Percentiles rank a stretch among this genome's conserved stretches.
Conservation (phyloP, 2,329 filamentous ascomycete species). For the Fusarium virguliforme region DNA sequence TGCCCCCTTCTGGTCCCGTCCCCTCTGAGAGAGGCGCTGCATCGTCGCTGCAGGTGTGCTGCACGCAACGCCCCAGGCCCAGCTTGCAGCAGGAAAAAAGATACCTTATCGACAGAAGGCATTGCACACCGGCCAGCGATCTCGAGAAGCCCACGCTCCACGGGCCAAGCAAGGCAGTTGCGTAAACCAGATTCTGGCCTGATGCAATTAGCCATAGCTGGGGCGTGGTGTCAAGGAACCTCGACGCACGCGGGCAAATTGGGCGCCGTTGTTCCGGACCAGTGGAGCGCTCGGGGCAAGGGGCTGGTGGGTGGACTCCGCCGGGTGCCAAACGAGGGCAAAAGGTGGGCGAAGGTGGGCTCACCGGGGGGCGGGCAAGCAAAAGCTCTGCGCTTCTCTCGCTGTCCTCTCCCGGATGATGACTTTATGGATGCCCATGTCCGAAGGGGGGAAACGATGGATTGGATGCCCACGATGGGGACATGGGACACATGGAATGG, state of each 20-base stretch:
- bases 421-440: slow-evolving; percentile 15
- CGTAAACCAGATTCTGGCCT: slow-evolving; percentile 52
- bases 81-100: slow-evolving; percentile 16
- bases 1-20: too few relatives aligned
- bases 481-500: slow-evolving; percentile 24
- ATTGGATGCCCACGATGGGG: slow-evolving; percentile 16
- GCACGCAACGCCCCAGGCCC: slow-evolving; percentile 11
- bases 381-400: too few relatives aligned
- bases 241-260: slow-evolving; percentile 49
- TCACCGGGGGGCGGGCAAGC: too few relatives aligned
- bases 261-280: slow-evolving; percentile 48
- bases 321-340: slow-evolving; percentile 41
- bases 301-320: slow-evolving; percentile 31
- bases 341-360: slow-evolving; percentile 47
- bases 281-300: slow-evolving; percentile 51
- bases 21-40: slow-evolving; percentile 26
- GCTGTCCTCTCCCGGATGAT: slow-evolving; percentile 17
- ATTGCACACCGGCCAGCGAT: not conserved
- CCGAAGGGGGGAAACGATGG: not conserved
- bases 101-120: slow-evolving; percentile 36
- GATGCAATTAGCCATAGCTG: slow-evolving; percentile 49
- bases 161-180: slow-evolving; percentile 37
- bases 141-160: not conserved
- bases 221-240: slow-evolving; percentile 13
- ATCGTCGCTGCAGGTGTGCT: slow-evolving; percentile 23